These are phyloP conservation scores for Adansonia madagascariensis DNA, from an alignment of 441 rosid species.

Conservation along the genomic window DNA sequence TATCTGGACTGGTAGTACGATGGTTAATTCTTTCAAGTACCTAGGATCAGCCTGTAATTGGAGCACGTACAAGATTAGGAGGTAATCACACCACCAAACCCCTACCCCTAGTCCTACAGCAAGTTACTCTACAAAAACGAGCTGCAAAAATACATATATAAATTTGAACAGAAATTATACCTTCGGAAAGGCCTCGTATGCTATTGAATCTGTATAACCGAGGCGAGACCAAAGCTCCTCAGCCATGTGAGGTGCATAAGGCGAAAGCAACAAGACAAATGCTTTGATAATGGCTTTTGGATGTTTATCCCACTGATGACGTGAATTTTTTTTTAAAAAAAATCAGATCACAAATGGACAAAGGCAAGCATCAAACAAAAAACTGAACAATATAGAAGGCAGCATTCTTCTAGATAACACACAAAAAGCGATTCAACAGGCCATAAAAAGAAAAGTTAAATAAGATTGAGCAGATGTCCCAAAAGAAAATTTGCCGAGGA, in stretches of 20 bases:
- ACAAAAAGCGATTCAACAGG: neutral
- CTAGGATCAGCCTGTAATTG: conserved; percentile 64
- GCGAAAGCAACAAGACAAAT: conserved; percentile 79
- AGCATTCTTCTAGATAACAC: neutral
- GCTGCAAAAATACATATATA: neutral
- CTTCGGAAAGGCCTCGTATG: conserved; percentile 73
- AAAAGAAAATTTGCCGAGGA: neutral
- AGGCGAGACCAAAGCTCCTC: conserved; percentile 96
- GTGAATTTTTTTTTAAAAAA: neutral
- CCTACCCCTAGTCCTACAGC: neutral
- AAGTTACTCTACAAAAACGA: neutral
- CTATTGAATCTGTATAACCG: conserved; percentile 68
- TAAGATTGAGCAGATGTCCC: neutral
- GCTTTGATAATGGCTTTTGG: conserved; percentile 69
- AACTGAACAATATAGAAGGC: neutral
- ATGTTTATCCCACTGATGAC: conserved; percentile 74
- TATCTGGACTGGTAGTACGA: conserved; percentile 86
- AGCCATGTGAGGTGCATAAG: conserved; percentile 94
- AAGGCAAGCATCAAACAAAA: neutral
- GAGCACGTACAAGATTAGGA: conserved; percentile 10
- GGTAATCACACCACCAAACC: neutral
- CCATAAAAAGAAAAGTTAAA: neutral
- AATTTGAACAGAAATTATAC: conserved; percentile 33
- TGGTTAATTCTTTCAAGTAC: conserved; percentile 66
- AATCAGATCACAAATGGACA: conserved; percentile 9